Conservation (phyloP, 2,329 filamentous ascomycete species). For the Dactylonectria macrodidyma region DNA sequence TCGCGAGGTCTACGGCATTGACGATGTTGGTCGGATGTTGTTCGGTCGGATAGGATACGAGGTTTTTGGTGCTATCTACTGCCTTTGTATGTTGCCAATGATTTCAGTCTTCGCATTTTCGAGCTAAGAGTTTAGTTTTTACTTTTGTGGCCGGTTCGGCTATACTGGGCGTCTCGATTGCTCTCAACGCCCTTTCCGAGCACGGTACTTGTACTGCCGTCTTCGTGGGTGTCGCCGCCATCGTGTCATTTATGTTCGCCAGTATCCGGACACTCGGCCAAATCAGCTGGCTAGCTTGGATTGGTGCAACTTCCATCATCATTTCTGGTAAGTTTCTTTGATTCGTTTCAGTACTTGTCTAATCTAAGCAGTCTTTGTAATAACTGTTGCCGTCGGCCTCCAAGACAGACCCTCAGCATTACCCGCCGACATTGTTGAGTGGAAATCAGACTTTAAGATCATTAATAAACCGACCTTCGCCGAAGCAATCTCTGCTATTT, state of each 20-base stretch:
- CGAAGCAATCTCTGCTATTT: neutral
- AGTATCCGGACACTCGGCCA: neutral
- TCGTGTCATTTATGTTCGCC: neutral
- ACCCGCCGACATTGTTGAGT: constrained; percentile 22
- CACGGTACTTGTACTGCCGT: neutral
- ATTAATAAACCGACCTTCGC: neutral
- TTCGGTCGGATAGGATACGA: constrained; percentile 62
- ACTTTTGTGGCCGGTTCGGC: neutral
- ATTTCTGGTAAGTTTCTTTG: neutral
- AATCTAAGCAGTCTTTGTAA: neutral
- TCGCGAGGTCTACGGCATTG: constrained; percentile 65
- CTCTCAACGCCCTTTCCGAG: neutral
- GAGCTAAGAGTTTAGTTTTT: neutral
- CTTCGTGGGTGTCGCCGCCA: neutral
- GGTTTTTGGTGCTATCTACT: constrained; percentile 53
- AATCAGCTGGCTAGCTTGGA: neutral
- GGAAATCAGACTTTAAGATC: neutral
- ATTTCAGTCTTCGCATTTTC: neutral
- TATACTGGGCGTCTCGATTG: neutral
- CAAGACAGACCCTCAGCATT: neutral
- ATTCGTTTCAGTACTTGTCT: neutral
- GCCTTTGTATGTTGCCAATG: constrained; percentile 48
- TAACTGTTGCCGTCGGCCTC: neutral
- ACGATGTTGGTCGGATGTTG: constrained; percentile 63
- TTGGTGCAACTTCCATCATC: neutral